A percentile compares a stretch with the other conserved stretches of the same genome.
These are phyloP conservation scores for Lepidopterella palustris DNA, from an alignment of 495 filamentous ascomycete genomes.

Conservation along the genomic window DNA sequence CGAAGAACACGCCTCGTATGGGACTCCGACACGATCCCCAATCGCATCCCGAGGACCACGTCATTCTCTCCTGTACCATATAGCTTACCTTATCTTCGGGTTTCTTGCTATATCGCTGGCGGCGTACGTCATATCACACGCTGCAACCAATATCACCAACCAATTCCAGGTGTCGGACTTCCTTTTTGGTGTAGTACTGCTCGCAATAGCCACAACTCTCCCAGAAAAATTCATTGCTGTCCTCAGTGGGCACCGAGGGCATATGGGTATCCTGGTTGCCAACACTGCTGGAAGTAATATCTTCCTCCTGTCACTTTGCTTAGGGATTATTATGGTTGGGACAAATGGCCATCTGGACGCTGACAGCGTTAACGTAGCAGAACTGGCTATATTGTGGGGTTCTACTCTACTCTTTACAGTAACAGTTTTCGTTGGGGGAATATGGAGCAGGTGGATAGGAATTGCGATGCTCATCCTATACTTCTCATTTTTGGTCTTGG, in stretches of 20 bases:
- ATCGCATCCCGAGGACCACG: constrained; percentile 5
- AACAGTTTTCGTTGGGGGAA: constrained; percentile 13
- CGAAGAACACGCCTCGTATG: neutral
- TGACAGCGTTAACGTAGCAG: constrained; percentile 2
- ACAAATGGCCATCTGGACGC: neutral
- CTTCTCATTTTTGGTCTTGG: no score
- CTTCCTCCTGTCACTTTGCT: constrained; percentile 48
- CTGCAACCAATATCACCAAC: constrained; percentile 23
- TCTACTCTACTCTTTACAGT: constrained; percentile 10
- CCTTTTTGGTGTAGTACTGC: constrained; percentile 47
- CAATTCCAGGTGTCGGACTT: constrained; percentile 41
- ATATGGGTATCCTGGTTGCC: constrained; percentile 48
- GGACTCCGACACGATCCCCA: neutral
- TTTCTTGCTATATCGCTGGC: constrained; percentile 45
- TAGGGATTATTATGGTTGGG: constrained; percentile 31
- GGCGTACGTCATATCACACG: constrained; percentile 22
- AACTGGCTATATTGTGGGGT: constrained; percentile 21
- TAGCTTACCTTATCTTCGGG: constrained; percentile 42
- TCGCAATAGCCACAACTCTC: constrained; percentile 52
- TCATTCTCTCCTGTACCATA: constrained; percentile 35
- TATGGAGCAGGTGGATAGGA: no score
- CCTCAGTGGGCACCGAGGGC: constrained; percentile 41
- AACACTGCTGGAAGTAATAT: constrained; percentile 52
- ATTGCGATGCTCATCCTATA: no score
- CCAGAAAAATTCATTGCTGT: constrained; percentile 51